Evolutionary conservation across 1,284 basidiomycete genomes (phyloP).

Genomic region (Leccinum cinnamomeum): DNA sequence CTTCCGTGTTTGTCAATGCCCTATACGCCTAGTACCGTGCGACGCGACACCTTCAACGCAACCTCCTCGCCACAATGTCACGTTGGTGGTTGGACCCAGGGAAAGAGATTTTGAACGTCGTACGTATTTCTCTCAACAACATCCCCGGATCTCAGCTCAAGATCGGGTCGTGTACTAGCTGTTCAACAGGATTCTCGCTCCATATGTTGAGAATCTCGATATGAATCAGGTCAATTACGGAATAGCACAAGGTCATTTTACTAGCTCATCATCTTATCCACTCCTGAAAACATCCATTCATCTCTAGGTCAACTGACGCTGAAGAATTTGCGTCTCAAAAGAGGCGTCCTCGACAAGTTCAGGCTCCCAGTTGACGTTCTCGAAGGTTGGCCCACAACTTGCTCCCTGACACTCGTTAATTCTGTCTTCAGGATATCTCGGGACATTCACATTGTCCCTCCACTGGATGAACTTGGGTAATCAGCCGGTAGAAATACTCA

Average conservation of each 20-base stretch:
- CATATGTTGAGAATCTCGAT: constrained; percentile 97
- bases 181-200: constrained; percentile 90
- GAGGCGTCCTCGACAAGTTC: constrained; percentile 94
- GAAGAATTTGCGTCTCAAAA: constrained; percentile 85
- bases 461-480: constrained; percentile 95
- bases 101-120: constrained; percentile 76
- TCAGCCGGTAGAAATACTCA: constrained; percentile 87
- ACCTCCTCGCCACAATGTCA: constrained; percentile 39
- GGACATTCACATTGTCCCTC: constrained; percentile 90
- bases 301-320: constrained; percentile 79
- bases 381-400: constrained; percentile 59
- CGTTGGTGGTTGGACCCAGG: constrained; percentile 78
- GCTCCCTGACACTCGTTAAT: not conserved
- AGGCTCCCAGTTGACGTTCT: constrained; percentile 94
- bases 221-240: constrained; percentile 95
- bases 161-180: constrained; percentile 45
- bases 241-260: constrained; percentile 76
- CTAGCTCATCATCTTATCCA: not conserved
- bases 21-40: constrained; percentile 22
- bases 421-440: constrained; percentile 76
- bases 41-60: not conserved
- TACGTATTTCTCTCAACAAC: constrained; percentile 34
- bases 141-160: constrained; percentile 1
- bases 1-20: constrained; percentile 34
- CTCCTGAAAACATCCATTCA: constrained; percentile 9